Conservation (phyloP, 2,329 filamentous ascomycete species). For the Trichoderma sp. region DNA sequence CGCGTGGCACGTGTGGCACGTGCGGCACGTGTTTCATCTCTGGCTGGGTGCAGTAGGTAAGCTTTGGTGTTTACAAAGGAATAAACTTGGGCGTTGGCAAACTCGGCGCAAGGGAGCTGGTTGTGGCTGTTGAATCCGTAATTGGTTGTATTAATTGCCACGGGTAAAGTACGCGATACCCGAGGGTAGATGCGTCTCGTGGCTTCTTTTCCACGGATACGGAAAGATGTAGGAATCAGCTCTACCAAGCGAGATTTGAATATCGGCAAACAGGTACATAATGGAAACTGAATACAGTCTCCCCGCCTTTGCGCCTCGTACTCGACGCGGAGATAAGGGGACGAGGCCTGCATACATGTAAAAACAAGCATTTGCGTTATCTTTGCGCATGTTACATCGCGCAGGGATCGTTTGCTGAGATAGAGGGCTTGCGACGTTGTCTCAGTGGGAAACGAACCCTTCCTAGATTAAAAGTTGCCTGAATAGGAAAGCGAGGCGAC, state of each 20-base stretch:
- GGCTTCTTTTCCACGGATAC: background rate
- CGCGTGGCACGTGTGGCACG: slow-evolving; percentile 15
- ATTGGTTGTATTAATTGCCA: no score
- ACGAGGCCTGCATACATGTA: background rate
- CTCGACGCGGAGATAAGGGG: background rate
- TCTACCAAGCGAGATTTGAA: background rate
- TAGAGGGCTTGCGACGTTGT: slow-evolving; percentile 12
- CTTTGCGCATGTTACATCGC: slow-evolving; percentile 13
- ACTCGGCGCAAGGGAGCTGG: background rate
- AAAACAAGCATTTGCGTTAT: slow-evolving; percentile 16
- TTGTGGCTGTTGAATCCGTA: slow-evolving; percentile 3
- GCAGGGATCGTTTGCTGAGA: background rate
- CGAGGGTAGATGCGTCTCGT: background rate
- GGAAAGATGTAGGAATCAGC: background rate
- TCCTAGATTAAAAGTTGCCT: slow-evolving; percentile 1
- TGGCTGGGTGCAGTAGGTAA: no score
- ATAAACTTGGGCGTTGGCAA: no score
- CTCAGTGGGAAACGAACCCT: slow-evolving; percentile 9
- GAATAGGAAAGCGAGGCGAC: background rate
- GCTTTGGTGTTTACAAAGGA: no score
- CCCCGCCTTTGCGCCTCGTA: background rate
- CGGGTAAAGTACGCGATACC: background rate
- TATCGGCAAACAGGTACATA: background rate
- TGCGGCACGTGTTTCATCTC: no score
- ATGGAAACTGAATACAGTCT: background rate